Base-by-base conservation (phyloP, 306 rosid genomes). In the Citrullus colocynthis region DNA sequence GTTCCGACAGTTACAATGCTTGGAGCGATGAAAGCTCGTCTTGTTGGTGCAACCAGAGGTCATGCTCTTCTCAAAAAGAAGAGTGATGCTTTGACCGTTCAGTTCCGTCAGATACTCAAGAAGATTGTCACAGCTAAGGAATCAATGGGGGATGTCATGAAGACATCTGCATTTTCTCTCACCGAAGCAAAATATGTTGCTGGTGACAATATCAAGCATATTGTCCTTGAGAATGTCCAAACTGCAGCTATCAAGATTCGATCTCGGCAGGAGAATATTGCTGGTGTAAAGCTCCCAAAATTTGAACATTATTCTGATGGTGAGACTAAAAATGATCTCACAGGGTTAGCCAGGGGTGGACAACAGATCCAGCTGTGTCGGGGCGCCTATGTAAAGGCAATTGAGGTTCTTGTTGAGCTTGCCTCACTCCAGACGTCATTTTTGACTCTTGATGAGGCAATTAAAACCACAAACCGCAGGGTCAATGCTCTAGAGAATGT, bases 1-100 rank as follows among this genome's bases (percentile, higher is more conserved):
- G 98, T 93, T 66, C 98, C 98, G 80, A 93, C 98, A 4, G 96
- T 93, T n/a, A 93, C 98, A 8, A 85, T 86, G 96, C 94, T 93
- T 66, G 96, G 96, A 45, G 88, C 84, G 51, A 73, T 91, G 88
- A 93, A 93, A 79, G 96, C 96, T 11, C 97, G 97, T 49, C 84
- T 93, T 54, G 80, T 93, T 0, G 98, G 98, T 44, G 97, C 98
- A 1, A 93, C 98, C 2, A 86, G 98, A 75, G 98, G 98, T 20
- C 98, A 93, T 65, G 98, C 98, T 24, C 94, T 93, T 63, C 93
- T 93, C 45, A 93, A 93, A 96, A 93, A 93, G 88, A 93, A 93
- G 90, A 93, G 98, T 55, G 98, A 93, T 65, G 98, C 97, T 66
- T 78, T 93, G 81, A 93, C 98, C 4, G 96, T 90, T 34, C 98